Evolutionary conservation across 129 eudicot genomes (phyloP), one percentile per base, ranked within the genome.

Genomic region (Erigeron canadensis): DNA sequence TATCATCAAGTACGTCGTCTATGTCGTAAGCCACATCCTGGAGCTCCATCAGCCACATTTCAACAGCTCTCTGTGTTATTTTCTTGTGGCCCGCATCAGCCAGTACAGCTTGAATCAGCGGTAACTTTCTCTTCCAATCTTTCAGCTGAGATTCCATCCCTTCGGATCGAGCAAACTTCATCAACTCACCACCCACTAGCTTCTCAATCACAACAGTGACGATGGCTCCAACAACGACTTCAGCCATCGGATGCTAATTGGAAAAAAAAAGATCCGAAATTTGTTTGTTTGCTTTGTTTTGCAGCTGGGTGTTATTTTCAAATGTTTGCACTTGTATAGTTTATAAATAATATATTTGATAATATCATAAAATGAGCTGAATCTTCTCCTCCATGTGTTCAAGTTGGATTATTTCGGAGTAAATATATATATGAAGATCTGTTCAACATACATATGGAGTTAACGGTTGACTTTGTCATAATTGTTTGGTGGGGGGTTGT

Each of bases 1-100:
- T 5, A 65, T 65, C 56, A 21, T 65, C 70, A 0, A 65, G 56
- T 19, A 44, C 41, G 11, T 65, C 56, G 2, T 65, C 70, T 18
- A 65, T 44, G 28, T 65, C 70, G 11, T 65, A 65, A 11, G 16
- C 53, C 15, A 46, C 5, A 46, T 10, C n/a, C 53, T 46, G 53
- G n/a, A 46, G 53, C 0, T 46, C 53, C 0, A 9, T 13, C 16
- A 11, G 53, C 53, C 53, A 46, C 16, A 1, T 4, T 46, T 46
- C n/a, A 46, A 46, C 53, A 46, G 16, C 34, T 0, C 3, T 28
- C 3, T 28, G 34, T 28, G 34, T 28, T 28, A 28, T 28, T 28
- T 28, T 3, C 34, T 28, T 28, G 2, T 46, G 53, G 15, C 16
- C 16, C 11, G 16, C 53, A 46, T 46, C 53, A 46, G 53, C 53